Conservation (phyloP, 495 filamentous ascomycete species). For the Aspergillus sclerotioniger region DNA sequence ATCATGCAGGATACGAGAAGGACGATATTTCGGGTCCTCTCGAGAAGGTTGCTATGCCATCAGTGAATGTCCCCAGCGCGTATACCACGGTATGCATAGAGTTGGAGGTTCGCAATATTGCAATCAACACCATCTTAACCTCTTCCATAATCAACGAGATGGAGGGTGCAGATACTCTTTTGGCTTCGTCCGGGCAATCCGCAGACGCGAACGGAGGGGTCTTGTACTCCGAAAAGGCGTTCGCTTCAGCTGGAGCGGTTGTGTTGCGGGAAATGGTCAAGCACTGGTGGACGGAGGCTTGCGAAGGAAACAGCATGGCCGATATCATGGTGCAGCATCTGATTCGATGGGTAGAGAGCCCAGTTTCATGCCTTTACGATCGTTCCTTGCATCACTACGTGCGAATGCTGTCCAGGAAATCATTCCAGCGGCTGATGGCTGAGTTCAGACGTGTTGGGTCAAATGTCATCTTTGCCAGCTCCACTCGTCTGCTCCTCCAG, state of each 20-base stretch:
- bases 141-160: constrained; percentile 97
- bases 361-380: constrained; percentile 91
- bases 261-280: constrained; percentile 98
- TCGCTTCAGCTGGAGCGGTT: constrained; percentile 83
- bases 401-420: constrained; percentile 95
- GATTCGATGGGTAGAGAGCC: constrained; percentile 93
- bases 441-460: constrained; percentile 96
- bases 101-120: constrained; percentile 86
- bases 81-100: constrained; percentile 98
- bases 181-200: constrained; percentile 62
- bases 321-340: constrained; percentile 98
- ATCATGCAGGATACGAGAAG: constrained; percentile 94
- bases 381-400: constrained; percentile 96
- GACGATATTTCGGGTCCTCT: constrained; percentile 83
- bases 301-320: constrained; percentile 85
- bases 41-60: constrained; percentile 91
- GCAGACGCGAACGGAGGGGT: constrained; percentile 61
- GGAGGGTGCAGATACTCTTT: constrained; percentile 71
- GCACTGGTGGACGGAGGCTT: constrained; percentile 95
- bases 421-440: constrained; percentile 92
- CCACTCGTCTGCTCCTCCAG: constrained; percentile 86
- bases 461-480: constrained; percentile 85
- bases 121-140: constrained; percentile 96
- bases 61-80: constrained; percentile 85
- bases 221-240: constrained; percentile 86